A percentile compares a stretch with the other conserved stretches of the same genome.
These are phyloP conservation scores for Phlegmacium glaucopus DNA, from an alignment of 768 basidiomycete genomes.

Conservation along the genomic window DNA sequence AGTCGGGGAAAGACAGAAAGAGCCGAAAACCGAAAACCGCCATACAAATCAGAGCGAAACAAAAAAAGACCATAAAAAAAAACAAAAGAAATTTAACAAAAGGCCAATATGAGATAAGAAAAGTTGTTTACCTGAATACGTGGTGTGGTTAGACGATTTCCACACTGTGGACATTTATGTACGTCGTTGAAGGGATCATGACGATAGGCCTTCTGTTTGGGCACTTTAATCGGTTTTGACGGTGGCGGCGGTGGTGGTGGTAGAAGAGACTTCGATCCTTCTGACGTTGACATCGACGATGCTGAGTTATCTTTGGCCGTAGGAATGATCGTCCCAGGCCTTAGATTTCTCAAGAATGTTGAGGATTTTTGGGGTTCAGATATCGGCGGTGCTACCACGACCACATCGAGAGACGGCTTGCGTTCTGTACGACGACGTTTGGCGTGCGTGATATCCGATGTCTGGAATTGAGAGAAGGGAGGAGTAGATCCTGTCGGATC, in stretches of 20 bases:
- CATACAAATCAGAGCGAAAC: background rate
- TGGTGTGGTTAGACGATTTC: conserved; percentile 17
- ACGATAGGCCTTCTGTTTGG: background rate
- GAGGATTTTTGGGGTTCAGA: conserved; percentile 14
- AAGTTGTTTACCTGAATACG: conserved; percentile 18
- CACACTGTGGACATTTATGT: conserved; percentile 25
- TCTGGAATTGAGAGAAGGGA: conserved; percentile 8
- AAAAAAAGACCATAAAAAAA: background rate
- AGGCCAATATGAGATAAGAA: background rate
- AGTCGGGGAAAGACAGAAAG: background rate
- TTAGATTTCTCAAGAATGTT: conserved; percentile 19
- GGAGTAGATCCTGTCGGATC: conserved; percentile 1
- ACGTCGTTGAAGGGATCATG: conserved; percentile 19
- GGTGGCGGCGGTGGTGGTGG: background rate
- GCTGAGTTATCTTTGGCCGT: conserved; percentile 5
- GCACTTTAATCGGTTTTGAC: background rate
- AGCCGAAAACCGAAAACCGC: background rate
- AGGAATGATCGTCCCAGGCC: conserved; percentile 15
- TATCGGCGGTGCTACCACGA: conserved; percentile 8
- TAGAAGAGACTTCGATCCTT: background rate
- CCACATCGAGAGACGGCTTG: background rate
- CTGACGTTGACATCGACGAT: background rate
- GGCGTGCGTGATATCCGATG: conserved; percentile 8
- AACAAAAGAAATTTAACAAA: background rate
- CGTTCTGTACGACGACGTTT: conserved; percentile 16